Evolutionary conservation across 2,329 filamentous ascomycete genomes (phyloP).

Genomic region (Penicillium sp.): DNA sequence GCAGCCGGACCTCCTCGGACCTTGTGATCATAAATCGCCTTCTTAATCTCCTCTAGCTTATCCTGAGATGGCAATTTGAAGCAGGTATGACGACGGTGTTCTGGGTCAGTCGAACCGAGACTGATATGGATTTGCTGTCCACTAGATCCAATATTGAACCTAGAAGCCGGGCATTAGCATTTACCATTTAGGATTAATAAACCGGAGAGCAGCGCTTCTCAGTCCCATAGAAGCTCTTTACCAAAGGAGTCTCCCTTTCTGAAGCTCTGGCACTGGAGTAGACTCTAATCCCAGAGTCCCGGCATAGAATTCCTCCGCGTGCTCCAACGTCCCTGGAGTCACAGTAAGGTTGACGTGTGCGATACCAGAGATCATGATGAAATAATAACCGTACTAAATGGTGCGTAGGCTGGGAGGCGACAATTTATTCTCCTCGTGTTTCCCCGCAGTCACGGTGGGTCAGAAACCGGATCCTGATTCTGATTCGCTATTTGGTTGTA

Average conservation of each 20-base stretch:
- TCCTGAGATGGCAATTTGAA: slow-evolving; percentile 50
- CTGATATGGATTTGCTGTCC: slow-evolving; percentile 56
- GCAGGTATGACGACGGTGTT: slow-evolving; percentile 53
- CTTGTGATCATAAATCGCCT: slow-evolving; percentile 50
- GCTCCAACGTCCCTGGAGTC: slow-evolving; percentile 48
- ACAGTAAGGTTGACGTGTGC: slow-evolving; percentile 58
- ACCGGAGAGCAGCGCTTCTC: too few relatives aligned
- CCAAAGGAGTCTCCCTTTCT: slow-evolving; percentile 52
- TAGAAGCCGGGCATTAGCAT: slow-evolving; percentile 5
- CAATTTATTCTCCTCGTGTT: slow-evolving; percentile 5
- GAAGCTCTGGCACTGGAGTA: slow-evolving; percentile 50
- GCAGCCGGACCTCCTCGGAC: slow-evolving; percentile 46
- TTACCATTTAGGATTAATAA: too few relatives aligned
- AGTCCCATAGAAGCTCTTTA: slow-evolving; percentile 26
- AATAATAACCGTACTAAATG: background rate
- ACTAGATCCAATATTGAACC: slow-evolving; percentile 52
- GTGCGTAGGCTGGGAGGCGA: background rate
- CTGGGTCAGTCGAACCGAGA: slow-evolving; percentile 39
- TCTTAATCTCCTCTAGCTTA: slow-evolving; percentile 46
- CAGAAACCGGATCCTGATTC: slow-evolving; percentile 14
- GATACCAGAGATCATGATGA: slow-evolving; percentile 49
- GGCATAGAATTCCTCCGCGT: slow-evolving; percentile 53
- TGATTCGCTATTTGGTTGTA: slow-evolving; percentile 6
- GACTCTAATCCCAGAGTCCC: slow-evolving; percentile 52
- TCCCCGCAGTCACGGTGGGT: slow-evolving; percentile 6